Conservation (phyloP, 1,284 basidiomycete species). For the Cryptococcus sp. region DNA sequence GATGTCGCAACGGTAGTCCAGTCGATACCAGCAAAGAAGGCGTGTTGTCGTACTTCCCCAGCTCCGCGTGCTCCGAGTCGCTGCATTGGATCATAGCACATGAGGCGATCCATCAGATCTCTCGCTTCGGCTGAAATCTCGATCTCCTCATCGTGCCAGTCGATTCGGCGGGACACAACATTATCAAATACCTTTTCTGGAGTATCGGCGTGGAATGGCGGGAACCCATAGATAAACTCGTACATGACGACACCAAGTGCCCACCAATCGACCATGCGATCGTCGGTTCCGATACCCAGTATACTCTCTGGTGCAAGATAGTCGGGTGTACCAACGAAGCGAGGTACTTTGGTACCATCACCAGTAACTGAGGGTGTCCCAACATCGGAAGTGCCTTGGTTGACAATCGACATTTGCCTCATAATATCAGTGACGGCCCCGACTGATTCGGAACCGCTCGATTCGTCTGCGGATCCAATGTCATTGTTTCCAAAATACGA, state of each 20-base stretch:
- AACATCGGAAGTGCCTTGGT: conserved; percentile 57
- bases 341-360: conserved; percentile 51
- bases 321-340: conserved; percentile 95
- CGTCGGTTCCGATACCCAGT: conserved; percentile 90
- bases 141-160: conserved; percentile 87
- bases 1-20: conserved; percentile 86
- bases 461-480: conserved; percentile 62
- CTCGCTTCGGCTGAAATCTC: conserved; percentile 82
- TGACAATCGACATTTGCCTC: conserved; percentile 51
- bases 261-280: conserved; percentile 98
- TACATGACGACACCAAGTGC: conserved; percentile 97
- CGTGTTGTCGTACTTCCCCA: conserved; percentile 87
- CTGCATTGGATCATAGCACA: conserved; percentile 73
- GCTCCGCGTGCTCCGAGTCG: conserved; percentile 86
- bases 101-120: conserved; percentile 84
- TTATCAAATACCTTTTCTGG: conserved; percentile 99
- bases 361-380: conserved; percentile 60
- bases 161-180: conserved; percentile 89
- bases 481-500: conserved; percentile 65
- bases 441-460: conserved; percentile 80
- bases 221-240: conserved; percentile 95
- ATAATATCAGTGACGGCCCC: conserved; percentile 71
- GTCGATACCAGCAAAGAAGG: conserved; percentile 85
- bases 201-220: conserved; percentile 95
- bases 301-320: conserved; percentile 96